Base-by-base conservation (phyloP, 495 filamentous ascomycete species). In the Achaetomiella virescens region DNA sequence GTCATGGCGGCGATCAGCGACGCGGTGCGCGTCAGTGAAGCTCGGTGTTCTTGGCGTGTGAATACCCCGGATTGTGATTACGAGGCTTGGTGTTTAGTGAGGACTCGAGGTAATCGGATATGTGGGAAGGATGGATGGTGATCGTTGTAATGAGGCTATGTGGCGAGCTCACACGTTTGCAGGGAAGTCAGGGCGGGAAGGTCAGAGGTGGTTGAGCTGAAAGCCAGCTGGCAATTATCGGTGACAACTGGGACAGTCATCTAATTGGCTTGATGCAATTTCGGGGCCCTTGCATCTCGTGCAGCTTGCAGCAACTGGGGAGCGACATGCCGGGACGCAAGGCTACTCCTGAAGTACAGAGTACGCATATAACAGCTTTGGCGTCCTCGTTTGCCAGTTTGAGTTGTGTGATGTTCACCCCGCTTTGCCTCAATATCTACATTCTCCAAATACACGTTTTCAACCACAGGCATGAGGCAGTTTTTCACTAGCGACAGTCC, bases 81-180 rank as follows among this genome's bases (percentile, higher is more conserved):
- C 52, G 52, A 54, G 54, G 47, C 35, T 45, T 57, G 42, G 55
- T n/a, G 31, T 52, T 52, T 55, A 55, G 6, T 55, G 41, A 38
- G 55, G 48, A 21, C 33, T 58, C 24, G 56, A 55, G 45, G 41
- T 52, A 55, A 60, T 52, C 38, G 52, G 46, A 60, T 60, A 55
- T 42, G 41, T 31, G 29, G 58, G 48, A 33, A 55, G 21, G 36
- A 29, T 40, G 52, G 48, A 41, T 49, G 53, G 43, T 61, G 59
- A 64, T 65, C 62, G 62, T 62, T 65, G 62, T 62, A 62, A 52
- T 51, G 59, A 59, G 55, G 62, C 40, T 17, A n/a, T 15, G 47
- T 15, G 21, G 37, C 36, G n/a, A 29, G 3, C 27, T 8, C 8
- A 24, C 8, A 15, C 7, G 33, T 42, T 10, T 37, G 52, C n/a